Base-by-base conservation (phyloP, 2,329 filamentous ascomycete genomes). In the Colletotrichum destructivum region DNA sequence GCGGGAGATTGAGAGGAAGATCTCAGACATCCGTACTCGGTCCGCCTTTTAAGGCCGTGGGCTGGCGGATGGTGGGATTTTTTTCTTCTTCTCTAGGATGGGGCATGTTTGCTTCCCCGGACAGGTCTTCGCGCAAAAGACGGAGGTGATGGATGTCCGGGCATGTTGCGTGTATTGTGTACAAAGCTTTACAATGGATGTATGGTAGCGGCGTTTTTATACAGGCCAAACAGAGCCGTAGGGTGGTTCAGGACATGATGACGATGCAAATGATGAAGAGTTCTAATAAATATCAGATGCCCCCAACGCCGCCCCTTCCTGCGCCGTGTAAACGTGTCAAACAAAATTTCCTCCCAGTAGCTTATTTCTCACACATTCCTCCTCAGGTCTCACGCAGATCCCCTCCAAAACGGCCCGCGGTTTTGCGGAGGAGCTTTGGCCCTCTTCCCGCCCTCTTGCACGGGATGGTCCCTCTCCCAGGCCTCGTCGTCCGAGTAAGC, bases 1-100 rank as follows among this genome's bases (percentile, higher is more conserved):
- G 66, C 86, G 94, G 76, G 94, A 98, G 83, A 96, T 99, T 78
- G 97, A 99, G 87, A 91, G 96, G 78, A 98, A 98, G 85, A 96
- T 99, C 79, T 95, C 93, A 72, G 88, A 90, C 72, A 85, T 90
- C 60, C 88, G 88, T 60, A 90, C 88, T 46, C 82, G 88, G 66
- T 89, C 88, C 73, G 88, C 88, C 56, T 90, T 90, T 75, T 90
- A 83, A 85, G 18, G 40, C 40, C 18, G 38, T 16, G 13, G 16
- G 6, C 16, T n/a, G 23, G 55, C 21, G 38, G 31, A 35, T 49
- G 15, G 21, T 38, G 23, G 38, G 62, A n/a, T 35, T 35, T 47
- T 55, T 66, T 49, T 44, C 54, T 61, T 51, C 31, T 59, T 38
- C 21, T n/a, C 7, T 56, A n/a, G 15, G 11, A 31, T 63, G 23